Evolutionary conservation across 208 protist genomes (phyloP), one percentile per base, ranked within the genome.

Genomic region (Crithidia sp.): DNA sequence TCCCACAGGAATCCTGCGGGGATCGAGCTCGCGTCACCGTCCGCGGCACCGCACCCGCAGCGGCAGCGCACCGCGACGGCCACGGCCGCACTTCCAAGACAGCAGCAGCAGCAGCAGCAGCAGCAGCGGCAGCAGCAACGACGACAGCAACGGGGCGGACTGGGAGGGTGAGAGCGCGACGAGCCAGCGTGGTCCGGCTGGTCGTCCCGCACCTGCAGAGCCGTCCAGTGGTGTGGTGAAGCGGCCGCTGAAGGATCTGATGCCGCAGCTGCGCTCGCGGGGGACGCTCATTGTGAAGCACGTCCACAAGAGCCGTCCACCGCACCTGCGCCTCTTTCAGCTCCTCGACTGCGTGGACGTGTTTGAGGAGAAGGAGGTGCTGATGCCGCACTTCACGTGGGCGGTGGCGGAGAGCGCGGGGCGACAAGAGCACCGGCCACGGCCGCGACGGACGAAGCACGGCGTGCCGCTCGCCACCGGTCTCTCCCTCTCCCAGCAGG

Each of bases 321-420:
- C 90, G 14, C 81, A 89, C 58, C 75, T 90, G 41, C 83, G 85
- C n/a, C 87, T 82, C 60, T 91, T 93, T 49, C 75, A 80, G 45
- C 67, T 95, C n/a, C 81, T 84, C 45, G 87, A 92, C 71, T 81
- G 80, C 60, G 50, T 81, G 16, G 79, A 70, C 19, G 52, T 44
- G 4, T 88, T 79, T 50, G 40, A 68, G 13, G 79, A 82, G 4
- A 68, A 61, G 1, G 70, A 79, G 66, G 82, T 84, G 47, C 68
- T 85, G n/a, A 90, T 89, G 79, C 90, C 90, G 28, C 87, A 93
- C 73, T 67, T 95, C 16, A 79, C 75, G 7, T 95, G 90, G 90
- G 77, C 61, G 2, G 14, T 64, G 2, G 60, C 69, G 45, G 55
- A 70, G 16, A 67, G 43, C 41, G 55, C 36, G 52, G 39, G 59